These are phyloP conservation scores for Nicotiana noctiflora DNA, from an alignment of 257 asterid species.

Conservation along the genomic window DNA sequence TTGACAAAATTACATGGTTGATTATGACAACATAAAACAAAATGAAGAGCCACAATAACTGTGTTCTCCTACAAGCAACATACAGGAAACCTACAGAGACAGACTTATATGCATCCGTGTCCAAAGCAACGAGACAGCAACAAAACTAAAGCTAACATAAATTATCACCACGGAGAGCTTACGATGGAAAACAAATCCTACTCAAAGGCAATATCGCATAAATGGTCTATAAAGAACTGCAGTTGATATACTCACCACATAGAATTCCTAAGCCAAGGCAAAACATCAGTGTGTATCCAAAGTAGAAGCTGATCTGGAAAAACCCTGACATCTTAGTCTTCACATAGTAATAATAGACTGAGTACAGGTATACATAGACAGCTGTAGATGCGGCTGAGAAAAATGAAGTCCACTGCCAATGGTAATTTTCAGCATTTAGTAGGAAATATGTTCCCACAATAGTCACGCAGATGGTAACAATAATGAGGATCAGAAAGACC, in stretches of 20 bases:
- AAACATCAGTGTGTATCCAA: slow-evolving; percentile 58
- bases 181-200: neutral
- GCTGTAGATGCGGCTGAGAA: slow-evolving; percentile 59
- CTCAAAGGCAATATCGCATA: neutral
- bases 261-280: slow-evolving; percentile 64
- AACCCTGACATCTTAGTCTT: slow-evolving; percentile 64
- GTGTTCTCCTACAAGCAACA: neutral
- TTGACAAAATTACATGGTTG: neutral
- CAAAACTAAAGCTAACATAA: neutral
- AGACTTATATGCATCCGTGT: neutral
- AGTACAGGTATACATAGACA: slow-evolving; percentile 46
- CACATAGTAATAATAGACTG: slow-evolving; percentile 44
- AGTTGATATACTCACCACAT: slow-evolving; percentile 48
- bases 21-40: neutral
- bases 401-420: slow-evolving; percentile 71
- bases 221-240: neutral
- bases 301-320: slow-evolving; percentile 60
- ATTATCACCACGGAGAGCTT: neutral
- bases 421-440: slow-evolving; percentile 62
- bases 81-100: neutral
- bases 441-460: slow-evolving; percentile 57
- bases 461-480: slow-evolving; percentile 56
- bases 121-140: neutral
- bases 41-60: neutral
- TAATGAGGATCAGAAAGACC: slow-evolving; percentile 51